Base-by-base conservation (phyloP, 139 green algal species). In the Bryopsis sp. region DNA sequence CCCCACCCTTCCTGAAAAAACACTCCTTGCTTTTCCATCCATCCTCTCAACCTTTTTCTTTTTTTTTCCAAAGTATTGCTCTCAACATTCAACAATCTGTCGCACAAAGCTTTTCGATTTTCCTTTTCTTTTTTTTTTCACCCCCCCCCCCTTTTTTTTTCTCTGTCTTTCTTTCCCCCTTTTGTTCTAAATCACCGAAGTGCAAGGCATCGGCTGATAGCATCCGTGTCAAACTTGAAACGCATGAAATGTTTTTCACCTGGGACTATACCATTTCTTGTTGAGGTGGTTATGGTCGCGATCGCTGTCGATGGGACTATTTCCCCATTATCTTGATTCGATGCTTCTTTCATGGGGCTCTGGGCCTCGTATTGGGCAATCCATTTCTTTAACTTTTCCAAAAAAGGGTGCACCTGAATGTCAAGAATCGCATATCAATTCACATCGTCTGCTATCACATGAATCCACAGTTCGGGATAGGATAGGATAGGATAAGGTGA, bases 201-300 rank as follows among this genome's bases (percentile, higher is more conserved):
- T 28, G 54, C 26, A 24, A 69, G 37, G n/a, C 62, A 69, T 32
- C 62, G 37, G 35, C 54, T 54, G 37, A 69, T 69, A 19, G 62
- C 62, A 15, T 50, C 62, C 43, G 35, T 31, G n/a, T 69, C 62
- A 57, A 69, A 69, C 54, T 36, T 50, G 39, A 69, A 69, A 57
- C 54, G n/a, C 15, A 37, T 36, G 43, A 54, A 50, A 36, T n/a
- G 8, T 58, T 29, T 36, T 15, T 4, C 37, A 19, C 3, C 62
- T 58, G 62, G 5, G 7, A 24, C 19, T 39, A 5, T 11, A 54
- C 43, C 4, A 67, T 6, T 47, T 43, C 7, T 11, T 69, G 35
- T 58, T 11, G 35, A 33, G 22, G 22, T 6, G 43, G 38, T 38
- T 32, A 3, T 11, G 26, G 26, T 35, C 35, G 33, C 4, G 35